Evolutionary conservation across 176 grass and related monocot species (phyloP).

Genomic region (Lolium rigidum): DNA sequence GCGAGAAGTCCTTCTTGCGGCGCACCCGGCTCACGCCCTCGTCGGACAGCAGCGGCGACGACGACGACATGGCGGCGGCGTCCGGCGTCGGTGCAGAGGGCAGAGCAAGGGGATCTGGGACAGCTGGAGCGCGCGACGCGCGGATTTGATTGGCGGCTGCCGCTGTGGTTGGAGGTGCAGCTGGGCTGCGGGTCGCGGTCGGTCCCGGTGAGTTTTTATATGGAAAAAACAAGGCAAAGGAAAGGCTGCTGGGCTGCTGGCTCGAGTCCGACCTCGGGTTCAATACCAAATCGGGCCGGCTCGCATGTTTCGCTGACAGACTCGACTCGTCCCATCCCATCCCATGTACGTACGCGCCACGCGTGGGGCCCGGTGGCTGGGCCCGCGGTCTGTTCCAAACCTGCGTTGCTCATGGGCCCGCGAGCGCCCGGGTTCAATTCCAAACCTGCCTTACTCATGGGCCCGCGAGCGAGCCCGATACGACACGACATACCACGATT

Average conservation of each 20-base stretch:
- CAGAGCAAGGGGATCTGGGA: conserved; percentile 17
- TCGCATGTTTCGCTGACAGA: background rate
- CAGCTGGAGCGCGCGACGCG: background rate
- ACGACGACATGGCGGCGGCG: background rate
- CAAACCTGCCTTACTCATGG: no score
- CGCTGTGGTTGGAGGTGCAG: background rate
- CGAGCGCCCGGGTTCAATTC: no score
- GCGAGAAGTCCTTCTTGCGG: conserved; percentile 46
- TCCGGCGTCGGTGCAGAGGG: background rate
- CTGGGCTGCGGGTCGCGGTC: background rate
- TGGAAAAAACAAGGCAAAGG: background rate
- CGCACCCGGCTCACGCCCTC: conserved; percentile 15
- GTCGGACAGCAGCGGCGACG: background rate
- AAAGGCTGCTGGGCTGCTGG: background rate
- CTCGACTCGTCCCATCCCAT: background rate
- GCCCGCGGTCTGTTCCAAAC: no score
- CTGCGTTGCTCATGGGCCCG: no score
- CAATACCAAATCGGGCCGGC: background rate
- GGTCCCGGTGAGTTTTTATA: background rate
- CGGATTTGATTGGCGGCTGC: conserved; percentile 2
- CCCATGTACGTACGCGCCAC: no score
- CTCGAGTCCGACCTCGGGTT: background rate
- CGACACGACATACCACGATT: no score
- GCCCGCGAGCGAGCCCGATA: no score
- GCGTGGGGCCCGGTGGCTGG: background rate